Conservation (phyloP, 164 flowering plant species). For the Piper longum region DNA sequence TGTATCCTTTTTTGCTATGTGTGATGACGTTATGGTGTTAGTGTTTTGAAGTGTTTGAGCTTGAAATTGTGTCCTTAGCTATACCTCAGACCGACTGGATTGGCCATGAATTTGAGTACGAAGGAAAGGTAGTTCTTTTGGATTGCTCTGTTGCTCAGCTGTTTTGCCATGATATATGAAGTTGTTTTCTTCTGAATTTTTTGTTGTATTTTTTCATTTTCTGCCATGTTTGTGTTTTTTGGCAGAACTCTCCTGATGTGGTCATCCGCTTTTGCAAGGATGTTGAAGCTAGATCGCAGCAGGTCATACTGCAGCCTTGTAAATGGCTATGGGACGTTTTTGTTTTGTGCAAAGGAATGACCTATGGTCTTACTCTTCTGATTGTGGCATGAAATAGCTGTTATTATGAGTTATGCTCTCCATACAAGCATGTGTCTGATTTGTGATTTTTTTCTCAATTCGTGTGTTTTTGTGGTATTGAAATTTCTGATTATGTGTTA, state of each 20-base stretch:
- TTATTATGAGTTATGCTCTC: neutral
- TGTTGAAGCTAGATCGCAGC: slow-evolving; percentile 73
- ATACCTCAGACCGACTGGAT: slow-evolving; percentile 56
- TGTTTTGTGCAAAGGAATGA: neutral
- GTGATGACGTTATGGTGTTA: too few species aligned
- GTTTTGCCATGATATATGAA: neutral
- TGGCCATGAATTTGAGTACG: slow-evolving; percentile 59
- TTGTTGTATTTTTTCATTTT: neutral
- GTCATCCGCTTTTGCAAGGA: slow-evolving; percentile 87
- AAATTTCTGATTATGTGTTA: too few species aligned
- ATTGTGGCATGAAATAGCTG: neutral
- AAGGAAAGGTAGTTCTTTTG: slow-evolving; percentile 31
- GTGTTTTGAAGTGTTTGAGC: too few species aligned
- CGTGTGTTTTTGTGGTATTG: neutral
- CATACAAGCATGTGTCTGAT: neutral
- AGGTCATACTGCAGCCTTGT: slow-evolving; percentile 22
- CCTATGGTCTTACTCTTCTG: neutral
- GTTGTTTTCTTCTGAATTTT: neutral
- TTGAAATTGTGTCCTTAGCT: slow-evolving; percentile 24
- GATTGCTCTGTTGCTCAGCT: neutral
- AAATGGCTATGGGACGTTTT: too few species aligned
- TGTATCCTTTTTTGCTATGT: slow-evolving; percentile 45
- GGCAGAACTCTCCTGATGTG: slow-evolving; percentile 47
- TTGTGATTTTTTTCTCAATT: neutral
- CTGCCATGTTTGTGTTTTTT: slow-evolving; percentile 5